Evolutionary conservation across 305 asterid species (phyloP), one percentile per base, ranked within the genome.

Genomic region (Solanum aculeatissimum): DNA sequence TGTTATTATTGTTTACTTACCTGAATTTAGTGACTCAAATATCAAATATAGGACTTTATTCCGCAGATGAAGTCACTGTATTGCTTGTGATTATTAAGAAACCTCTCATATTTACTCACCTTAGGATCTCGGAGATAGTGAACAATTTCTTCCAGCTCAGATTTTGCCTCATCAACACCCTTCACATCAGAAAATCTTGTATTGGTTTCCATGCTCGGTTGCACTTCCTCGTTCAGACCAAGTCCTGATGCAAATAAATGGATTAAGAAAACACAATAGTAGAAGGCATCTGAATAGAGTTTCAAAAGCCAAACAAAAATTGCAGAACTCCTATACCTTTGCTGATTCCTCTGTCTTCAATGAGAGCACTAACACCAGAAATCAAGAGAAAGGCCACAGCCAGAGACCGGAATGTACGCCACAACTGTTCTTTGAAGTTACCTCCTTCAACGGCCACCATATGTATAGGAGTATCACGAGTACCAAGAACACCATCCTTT

Each of bases 371-470:
- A 80, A 91, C 86, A 55, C 98, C 98, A 19, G 98, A 95, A 85
- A 97, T 94, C 83, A 92, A 69, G 81, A 95, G 97, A 92, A 95
- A 95, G 66, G 89, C 90, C 90, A 95, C 12, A 65, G 98, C 98
- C 89, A 97, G 89, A 83, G 92, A 90, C 85, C 99, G 98, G 83
- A 97, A 71, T 4, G 99, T 95, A 70, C 99, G 93, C 98, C 99
- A 97, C 82, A 97, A 79, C 88, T 94, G 98, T 86, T 97, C 97
- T 91, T 95, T 95, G 83, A 95, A 91, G 85, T 95, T 93, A 71
- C 97, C 95, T n/a, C 98, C 98, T 92, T 94, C 98, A 23, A 93
- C 91, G 49, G 98, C 90, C 85, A 97, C 98, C 99, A 94, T 97
- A 90, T 97, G 99, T 85, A 95, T 92, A 62, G 99, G 98, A 71